phyloP scores from a whole-genome alignment of 441 rosid genomes.

The Omphalea diandra region DNA sequence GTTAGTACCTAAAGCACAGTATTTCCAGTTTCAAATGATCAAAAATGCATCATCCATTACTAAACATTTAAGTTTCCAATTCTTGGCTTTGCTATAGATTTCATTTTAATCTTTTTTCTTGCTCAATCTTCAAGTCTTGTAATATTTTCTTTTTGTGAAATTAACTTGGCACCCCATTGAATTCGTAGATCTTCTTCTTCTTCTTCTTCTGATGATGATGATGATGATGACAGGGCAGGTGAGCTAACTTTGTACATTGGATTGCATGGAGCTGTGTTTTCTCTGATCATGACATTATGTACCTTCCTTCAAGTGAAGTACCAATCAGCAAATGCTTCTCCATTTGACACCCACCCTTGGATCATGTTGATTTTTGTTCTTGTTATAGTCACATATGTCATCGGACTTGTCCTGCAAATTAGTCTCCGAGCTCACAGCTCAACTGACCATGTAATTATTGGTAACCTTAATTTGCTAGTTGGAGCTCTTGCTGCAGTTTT shows the following conservation, averaged over 20 bases:
- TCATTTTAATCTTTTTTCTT: too few species aligned
- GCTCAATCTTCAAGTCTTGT: too few species aligned
- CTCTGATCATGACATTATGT: too few species aligned
- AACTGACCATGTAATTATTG: not conserved
- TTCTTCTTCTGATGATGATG: too few species aligned
- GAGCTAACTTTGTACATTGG: not conserved
- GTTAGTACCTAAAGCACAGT: too few species aligned
- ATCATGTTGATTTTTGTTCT: not conserved
- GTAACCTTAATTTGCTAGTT: not conserved
- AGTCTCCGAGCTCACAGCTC: not conserved
- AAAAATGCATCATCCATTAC: too few species aligned
- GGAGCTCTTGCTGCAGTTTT: slow-evolving; percentile 13
- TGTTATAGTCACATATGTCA: not conserved
- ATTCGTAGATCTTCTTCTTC: too few species aligned
- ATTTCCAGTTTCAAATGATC: too few species aligned
- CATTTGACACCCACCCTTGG: not conserved
- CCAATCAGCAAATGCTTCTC: not conserved
- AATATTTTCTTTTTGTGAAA: too few species aligned
- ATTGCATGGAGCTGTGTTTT: not conserved
- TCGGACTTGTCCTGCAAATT: not conserved
- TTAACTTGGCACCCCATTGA: too few species aligned
- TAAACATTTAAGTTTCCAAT: too few species aligned
- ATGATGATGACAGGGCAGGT: not conserved
- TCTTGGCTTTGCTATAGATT: too few species aligned
- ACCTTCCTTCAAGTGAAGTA: not conserved